These are phyloP conservation scores for Rubia tinctorum DNA, from an alignment of 305 asterid species.

Conservation along the genomic window DNA sequence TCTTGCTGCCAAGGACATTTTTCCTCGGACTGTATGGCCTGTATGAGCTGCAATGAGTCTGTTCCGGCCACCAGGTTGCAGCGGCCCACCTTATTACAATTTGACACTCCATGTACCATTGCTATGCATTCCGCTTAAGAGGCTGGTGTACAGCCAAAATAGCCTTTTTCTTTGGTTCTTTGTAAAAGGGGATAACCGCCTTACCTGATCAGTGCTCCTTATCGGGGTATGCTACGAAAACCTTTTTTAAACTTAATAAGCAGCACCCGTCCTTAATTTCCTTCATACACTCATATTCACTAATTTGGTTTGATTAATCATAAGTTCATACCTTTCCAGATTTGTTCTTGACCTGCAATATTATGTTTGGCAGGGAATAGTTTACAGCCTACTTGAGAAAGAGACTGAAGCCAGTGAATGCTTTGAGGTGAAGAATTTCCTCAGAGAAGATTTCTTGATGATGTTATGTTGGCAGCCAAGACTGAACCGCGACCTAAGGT, in stretches of 20 bases:
- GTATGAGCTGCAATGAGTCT: neutral
- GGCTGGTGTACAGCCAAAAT: neutral
- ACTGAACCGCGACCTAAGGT: constrained; percentile 58
- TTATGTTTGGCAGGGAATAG: constrained; percentile 56
- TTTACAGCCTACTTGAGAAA: constrained; percentile 68
- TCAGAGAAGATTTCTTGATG: constrained; percentile 72
- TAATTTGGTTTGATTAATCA: neutral
- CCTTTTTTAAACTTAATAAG: no score
- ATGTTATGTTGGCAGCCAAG: constrained; percentile 74
- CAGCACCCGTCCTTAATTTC: no score
- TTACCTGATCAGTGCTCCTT: no score
- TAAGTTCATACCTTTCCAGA: neutral
- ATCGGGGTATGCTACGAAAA: no score
- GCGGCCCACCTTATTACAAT: neutral
- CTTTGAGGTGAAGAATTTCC: constrained; percentile 81
- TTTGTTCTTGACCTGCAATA: neutral
- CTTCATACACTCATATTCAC: neutral
- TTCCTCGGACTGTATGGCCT: neutral
- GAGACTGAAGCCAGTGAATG: constrained; percentile 61
- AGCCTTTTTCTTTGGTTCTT: neutral
- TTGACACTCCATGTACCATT: neutral
- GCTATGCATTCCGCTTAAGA: neutral
- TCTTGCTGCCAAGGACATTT: neutral
- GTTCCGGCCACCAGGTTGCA: neutral
- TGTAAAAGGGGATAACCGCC: neutral